Evolutionary conservation across 2,329 filamentous ascomycete species (phyloP).

Genomic region (Bisporella sp.): DNA sequence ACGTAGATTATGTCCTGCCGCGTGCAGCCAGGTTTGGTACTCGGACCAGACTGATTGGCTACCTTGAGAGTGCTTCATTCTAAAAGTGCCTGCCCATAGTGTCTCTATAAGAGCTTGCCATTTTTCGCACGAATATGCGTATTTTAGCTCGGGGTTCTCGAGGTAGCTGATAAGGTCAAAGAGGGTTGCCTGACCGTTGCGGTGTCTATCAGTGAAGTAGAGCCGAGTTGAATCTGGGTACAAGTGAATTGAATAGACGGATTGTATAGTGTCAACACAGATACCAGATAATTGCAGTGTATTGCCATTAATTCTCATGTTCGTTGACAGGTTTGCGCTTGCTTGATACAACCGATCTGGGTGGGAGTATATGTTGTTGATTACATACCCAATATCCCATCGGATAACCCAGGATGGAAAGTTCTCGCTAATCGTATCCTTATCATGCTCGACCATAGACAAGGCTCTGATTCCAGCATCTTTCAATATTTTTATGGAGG

Average conservation of each 20-base stretch:
- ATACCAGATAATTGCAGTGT: neutral
- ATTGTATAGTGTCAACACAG: neutral
- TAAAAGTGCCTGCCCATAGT: neutral
- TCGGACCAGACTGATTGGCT: neutral
- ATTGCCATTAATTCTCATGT: neutral
- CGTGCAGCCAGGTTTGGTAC: neutral
- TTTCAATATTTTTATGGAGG: neutral
- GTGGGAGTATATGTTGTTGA: neutral
- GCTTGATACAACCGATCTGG: neutral
- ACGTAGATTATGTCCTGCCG: neutral
- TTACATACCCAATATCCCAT: slow-evolving; percentile 1
- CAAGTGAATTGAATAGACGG: neutral
- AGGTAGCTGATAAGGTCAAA: neutral
- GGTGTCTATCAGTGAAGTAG: neutral
- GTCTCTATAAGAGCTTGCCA: neutral
- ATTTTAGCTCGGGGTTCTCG: neutral
- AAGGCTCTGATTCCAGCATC: neutral
- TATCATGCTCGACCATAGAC: neutral
- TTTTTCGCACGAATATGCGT: neutral
- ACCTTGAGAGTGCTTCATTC: neutral
- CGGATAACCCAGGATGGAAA: slow-evolving; percentile 1
- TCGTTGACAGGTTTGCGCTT: neutral
- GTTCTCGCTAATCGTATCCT: neutral
- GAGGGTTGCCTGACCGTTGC: neutral
- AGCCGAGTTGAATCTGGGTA: neutral